These are phyloP conservation scores for Rhizopus delemar DNA, from an alignment of 371 early-diverging fungal genomes.

Conservation along the genomic window DNA sequence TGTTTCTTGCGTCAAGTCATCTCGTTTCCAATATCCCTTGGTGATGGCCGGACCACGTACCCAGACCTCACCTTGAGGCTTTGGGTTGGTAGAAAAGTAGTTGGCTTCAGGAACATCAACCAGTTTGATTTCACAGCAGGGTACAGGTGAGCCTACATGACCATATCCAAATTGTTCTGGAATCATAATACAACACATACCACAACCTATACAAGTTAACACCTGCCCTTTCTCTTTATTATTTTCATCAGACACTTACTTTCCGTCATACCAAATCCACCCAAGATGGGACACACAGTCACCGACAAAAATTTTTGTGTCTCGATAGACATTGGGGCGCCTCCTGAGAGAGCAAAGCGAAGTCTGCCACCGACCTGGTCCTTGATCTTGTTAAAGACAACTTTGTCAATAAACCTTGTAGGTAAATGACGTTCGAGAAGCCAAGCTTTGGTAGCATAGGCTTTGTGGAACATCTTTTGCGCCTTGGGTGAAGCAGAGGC, in stretches of 20 bases:
- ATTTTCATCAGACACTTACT: conserved; percentile 33
- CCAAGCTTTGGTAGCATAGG: conserved; percentile 76
- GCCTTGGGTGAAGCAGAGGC: conserved; percentile 61
- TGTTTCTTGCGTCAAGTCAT: conserved; percentile 72
- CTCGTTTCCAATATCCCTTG: conserved; percentile 71
- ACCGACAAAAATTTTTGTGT: conserved; percentile 87
- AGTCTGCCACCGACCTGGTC: conserved; percentile 93
- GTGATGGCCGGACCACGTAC: conserved; percentile 80
- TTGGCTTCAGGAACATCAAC: conserved; percentile 84
- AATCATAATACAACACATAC: conserved; percentile 68
- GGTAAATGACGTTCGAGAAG: conserved; percentile 68
- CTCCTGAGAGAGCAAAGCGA: conserved; percentile 87
- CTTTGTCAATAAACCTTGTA: conserved; percentile 73
- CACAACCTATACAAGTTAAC: conserved; percentile 28
- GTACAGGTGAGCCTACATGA: conserved; percentile 83
- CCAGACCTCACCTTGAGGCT: conserved; percentile 89
- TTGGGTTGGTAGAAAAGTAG: conserved; percentile 70
- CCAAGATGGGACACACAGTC: conserved; percentile 82
- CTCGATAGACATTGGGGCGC: conserved; percentile 88
- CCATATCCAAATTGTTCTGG: conserved; percentile 67
- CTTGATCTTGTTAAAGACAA: conserved; percentile 90
- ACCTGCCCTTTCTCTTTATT: background rate
- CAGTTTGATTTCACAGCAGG: conserved; percentile 88
- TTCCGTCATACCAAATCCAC: conserved; percentile 84
- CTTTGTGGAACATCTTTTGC: conserved; percentile 74